phyloP scores from a whole-genome alignment of 305 asterid species.

The Fraxinus velutina region DNA sequence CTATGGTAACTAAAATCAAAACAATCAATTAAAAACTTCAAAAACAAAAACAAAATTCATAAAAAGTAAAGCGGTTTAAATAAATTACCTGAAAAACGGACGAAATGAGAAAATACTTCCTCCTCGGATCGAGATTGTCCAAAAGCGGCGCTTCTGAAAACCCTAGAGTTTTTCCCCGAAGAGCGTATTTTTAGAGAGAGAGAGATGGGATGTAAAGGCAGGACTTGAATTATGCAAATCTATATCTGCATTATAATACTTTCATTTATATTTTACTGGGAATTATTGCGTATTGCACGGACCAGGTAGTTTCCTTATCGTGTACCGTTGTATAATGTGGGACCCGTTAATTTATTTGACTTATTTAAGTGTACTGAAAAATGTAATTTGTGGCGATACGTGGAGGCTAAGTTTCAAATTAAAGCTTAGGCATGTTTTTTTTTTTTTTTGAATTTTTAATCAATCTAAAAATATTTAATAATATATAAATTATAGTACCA shows the following conservation, averaged over 20 bases:
- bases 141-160: constrained; percentile 61
- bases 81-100: constrained; percentile 38
- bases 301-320: constrained; percentile 25
- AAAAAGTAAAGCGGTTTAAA: neutral
- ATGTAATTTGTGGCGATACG: too few relatives aligned
- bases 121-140: constrained; percentile 37
- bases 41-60: neutral
- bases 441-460: too few relatives aligned
- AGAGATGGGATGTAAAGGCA: constrained; percentile 35
- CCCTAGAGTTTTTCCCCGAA: constrained; percentile 41
- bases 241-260: neutral
- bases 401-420: too few relatives aligned
- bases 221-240: constrained; percentile 39
- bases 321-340: neutral
- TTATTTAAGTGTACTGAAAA: too few relatives aligned
- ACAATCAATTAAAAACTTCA: neutral
- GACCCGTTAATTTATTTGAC: neutral
- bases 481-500: too few relatives aligned
- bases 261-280: constrained; percentile 6
- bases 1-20: neutral
- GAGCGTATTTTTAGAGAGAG: constrained; percentile 25
- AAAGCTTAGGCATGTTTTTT: too few relatives aligned
- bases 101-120: constrained; percentile 21
- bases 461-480: too few relatives aligned
- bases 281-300: constrained; percentile 27